These are phyloP conservation scores for Curvularia eragrostidis DNA, from an alignment of 2,329 filamentous ascomycete species.

Conservation along the genomic window DNA sequence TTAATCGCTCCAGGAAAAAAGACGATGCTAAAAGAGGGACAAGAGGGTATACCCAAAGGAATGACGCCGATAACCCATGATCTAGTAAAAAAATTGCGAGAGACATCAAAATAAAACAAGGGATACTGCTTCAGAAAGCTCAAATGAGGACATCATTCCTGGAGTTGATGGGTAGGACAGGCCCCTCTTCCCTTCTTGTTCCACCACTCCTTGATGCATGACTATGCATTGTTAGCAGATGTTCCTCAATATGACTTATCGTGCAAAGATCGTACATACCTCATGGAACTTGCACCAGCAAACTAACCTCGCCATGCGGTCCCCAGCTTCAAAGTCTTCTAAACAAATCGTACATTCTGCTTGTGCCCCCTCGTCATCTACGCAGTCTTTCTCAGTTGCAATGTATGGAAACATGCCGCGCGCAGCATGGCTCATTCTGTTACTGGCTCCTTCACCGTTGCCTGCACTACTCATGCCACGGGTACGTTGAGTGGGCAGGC, in stretches of 20 bases:
- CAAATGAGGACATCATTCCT: slow-evolving; percentile 25
- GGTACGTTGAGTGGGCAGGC: slow-evolving; percentile 38
- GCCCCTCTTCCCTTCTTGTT: slow-evolving; percentile 60
- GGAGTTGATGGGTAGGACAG: slow-evolving; percentile 66
- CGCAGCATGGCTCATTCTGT: slow-evolving; percentile 35
- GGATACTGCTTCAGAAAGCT: background rate
- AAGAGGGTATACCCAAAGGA: slow-evolving; percentile 2
- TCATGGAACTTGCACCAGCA: slow-evolving; percentile 71
- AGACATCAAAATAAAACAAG: background rate
- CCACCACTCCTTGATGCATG: slow-evolving; percentile 68
- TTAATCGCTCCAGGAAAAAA: background rate
- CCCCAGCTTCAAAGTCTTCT: slow-evolving; percentile 67
- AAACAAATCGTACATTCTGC: slow-evolving; percentile 70
- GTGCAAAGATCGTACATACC: slow-evolving; percentile 32
- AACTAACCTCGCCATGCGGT: slow-evolving; percentile 65
- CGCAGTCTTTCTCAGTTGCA: slow-evolving; percentile 69
- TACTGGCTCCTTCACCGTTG: slow-evolving; percentile 36
- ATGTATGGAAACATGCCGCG: slow-evolving; percentile 59
- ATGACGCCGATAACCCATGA: background rate
- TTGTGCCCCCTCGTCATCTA: slow-evolving; percentile 58
- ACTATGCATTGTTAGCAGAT: slow-evolving; percentile 26
- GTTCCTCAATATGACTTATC: background rate
- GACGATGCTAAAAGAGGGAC: background rate
- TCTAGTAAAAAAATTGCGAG: background rate
- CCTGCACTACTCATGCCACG: slow-evolving; percentile 43